phyloP scores from a whole-genome alignment of 208 protist genomes.

The Leptomonas seymouri region DNA sequence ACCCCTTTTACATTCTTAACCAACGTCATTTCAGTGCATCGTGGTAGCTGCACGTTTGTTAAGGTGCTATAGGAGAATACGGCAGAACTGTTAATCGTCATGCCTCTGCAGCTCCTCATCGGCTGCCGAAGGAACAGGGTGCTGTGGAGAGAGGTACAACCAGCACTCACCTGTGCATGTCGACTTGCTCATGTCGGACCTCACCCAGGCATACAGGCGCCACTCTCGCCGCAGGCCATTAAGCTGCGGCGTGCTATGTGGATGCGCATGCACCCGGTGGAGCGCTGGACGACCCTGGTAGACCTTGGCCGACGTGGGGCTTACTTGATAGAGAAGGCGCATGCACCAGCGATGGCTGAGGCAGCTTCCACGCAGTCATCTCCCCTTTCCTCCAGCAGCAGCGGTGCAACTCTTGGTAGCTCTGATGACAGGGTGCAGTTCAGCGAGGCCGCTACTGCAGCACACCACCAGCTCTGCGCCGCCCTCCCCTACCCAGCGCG shows the following conservation, averaged over 20 bases:
- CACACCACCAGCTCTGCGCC: constrained; percentile 38
- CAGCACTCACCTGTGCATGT: neutral
- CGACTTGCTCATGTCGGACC: neutral
- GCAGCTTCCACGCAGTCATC: neutral
- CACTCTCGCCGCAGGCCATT: neutral
- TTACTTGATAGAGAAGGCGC: constrained; percentile 43
- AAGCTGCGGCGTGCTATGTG: constrained; percentile 48
- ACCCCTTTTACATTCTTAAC: no score
- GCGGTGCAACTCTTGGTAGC: constrained; percentile 8
- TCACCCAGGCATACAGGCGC: neutral
- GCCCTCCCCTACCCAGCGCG: constrained; percentile 66
- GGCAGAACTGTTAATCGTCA: neutral
- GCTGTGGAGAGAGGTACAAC: neutral
- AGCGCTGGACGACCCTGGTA: constrained; percentile 74
- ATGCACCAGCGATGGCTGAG: neutral
- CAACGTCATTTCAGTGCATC: no score
- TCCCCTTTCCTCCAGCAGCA: constrained; percentile 4
- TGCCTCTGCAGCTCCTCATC: neutral
- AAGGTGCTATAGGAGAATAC: no score
- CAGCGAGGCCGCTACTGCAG: constrained; percentile 14
- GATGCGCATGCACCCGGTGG: constrained; percentile 68
- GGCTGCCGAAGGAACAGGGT: neutral
- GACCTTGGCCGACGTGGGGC: constrained; percentile 61
- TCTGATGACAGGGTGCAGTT: constrained; percentile 37
- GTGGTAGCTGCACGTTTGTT: no score